Base-by-base conservation (phyloP, 768 basidiomycete genomes). In the Omphalotus guepiniiformis region DNA sequence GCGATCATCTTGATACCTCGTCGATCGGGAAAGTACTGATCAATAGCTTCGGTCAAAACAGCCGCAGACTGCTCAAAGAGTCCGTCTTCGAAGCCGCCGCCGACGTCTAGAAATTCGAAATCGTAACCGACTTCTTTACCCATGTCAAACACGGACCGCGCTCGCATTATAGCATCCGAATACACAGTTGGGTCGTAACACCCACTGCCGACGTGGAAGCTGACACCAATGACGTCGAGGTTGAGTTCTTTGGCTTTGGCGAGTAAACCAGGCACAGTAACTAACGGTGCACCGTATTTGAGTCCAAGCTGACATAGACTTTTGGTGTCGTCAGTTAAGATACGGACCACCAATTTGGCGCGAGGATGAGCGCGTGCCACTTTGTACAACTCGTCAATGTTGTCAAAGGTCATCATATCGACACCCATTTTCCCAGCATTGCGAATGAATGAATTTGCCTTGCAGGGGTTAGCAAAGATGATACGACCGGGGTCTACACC, bases 401-500 rank as follows among this genome's bases (percentile, higher is more conserved):
- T 99, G 72, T 99, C 96, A 63, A 99, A 99, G 4, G 95, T 97
- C 95, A 97, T 96, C 70, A 78, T 83, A 61, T 91, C 78, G 43
- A 98, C 94, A 18, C 88, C 83, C 26, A 72, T 66, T 56, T 78
- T 82, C 34, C 83, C 83, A 13, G 96, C 89, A 56, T 82, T 79
- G 40, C 93, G 88, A 58, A 99, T 78, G 71, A 94, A 97, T 0
- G 93, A 95, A 9, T 80, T 76, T 2, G 96, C 90, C 70, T 99
- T 99, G 84, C 96, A 98, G 0, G 96, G 96, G 68, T 99, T 99
- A 54, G 96, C 96, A 59, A 93, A 99, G 62, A 98, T 91, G 74
- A 99, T 88, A 49, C 86, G 79, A 45, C 79, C 76, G 3, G 94
- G 83, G 39, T 79, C 75, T 42, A 95, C 78, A 6, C 83, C 85